These are phyloP conservation scores for Nemania diffusa DNA, from an alignment of 2,329 filamentous ascomycete species.

Conservation along the genomic window DNA sequence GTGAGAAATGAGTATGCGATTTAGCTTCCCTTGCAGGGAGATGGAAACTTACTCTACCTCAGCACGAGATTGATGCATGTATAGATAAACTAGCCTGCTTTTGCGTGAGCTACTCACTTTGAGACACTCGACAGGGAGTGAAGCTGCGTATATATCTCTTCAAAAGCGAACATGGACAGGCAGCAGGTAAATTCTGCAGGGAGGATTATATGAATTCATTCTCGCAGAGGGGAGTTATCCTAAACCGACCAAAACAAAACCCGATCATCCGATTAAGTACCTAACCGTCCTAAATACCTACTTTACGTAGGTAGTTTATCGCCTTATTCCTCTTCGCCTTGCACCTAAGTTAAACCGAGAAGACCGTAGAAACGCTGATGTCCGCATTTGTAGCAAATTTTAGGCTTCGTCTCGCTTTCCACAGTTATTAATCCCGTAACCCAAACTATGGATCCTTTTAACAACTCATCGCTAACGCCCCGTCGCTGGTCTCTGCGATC, in stretches of 20 bases:
- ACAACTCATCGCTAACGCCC: not conserved
- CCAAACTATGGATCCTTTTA: not conserved
- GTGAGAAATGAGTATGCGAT: too few relatives aligned
- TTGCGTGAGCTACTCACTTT: not conserved
- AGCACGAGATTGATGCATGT: too few relatives aligned
- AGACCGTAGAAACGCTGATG: not conserved
- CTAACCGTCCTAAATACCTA: not conserved
- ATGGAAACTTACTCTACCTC: too few relatives aligned
- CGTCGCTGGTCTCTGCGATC: not conserved
- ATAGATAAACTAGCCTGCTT: not conserved
- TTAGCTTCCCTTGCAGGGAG: too few relatives aligned
- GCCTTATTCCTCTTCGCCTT: not conserved
- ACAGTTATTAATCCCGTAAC: not conserved
- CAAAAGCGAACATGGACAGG: not conserved
- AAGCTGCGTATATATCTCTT: not conserved
- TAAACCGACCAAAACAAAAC: not conserved
- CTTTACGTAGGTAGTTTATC: not conserved
- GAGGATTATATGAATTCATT: not conserved
- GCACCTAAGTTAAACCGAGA: not conserved
- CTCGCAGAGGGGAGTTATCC: not conserved
- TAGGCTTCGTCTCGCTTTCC: constrained; percentile 2
- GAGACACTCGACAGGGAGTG: not conserved
- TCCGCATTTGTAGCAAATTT: not conserved
- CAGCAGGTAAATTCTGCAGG: too few relatives aligned
- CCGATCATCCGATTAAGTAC: not conserved